Evolutionary conservation across 805 yeast species (phyloP).

Genomic region (Candida sakaeoensis): DNA sequence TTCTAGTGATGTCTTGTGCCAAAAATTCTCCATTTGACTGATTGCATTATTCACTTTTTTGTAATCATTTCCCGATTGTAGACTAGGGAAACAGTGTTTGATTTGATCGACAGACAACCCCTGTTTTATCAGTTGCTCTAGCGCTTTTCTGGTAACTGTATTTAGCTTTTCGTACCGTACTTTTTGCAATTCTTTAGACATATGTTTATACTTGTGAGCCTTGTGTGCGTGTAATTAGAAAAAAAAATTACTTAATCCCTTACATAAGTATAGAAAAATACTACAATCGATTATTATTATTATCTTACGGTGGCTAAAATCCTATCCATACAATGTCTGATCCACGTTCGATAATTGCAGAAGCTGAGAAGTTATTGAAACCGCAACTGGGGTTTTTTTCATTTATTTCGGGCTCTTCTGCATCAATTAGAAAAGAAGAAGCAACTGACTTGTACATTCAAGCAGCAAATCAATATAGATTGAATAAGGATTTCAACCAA

Average conservation of each 20-base stretch:
- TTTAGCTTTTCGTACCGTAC: constrained; percentile 49
- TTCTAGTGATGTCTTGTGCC: constrained; percentile 44
- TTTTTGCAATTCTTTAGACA: constrained; percentile 1
- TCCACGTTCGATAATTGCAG: constrained; percentile 42
- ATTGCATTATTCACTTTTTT: constrained; percentile 45
- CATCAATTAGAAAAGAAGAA: constrained; percentile 71
- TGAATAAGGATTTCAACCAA: constrained; percentile 63
- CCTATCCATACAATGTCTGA: constrained; percentile 30
- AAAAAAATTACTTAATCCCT: not conserved
- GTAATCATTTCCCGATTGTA: constrained; percentile 45
- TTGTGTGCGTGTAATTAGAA: constrained; percentile 1
- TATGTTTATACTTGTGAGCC: not conserved
- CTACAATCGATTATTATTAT: too few relatives aligned
- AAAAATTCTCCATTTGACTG: constrained; percentile 49
- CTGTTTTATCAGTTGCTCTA: constrained; percentile 48
- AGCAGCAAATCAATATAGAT: constrained; percentile 87
- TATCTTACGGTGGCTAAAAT: not conserved
- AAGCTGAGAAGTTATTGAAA: constrained; percentile 42
- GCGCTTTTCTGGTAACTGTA: constrained; percentile 50
- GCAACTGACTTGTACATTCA: constrained; percentile 87
- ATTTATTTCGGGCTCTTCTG: constrained; percentile 58
- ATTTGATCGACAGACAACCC: constrained; percentile 50
- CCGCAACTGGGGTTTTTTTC: constrained; percentile 71
- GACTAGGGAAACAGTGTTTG: constrained; percentile 51
- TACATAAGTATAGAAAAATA: too few relatives aligned